Evolutionary conservation across 495 filamentous ascomycete genomes (phyloP).

Genomic region (Hypomontagnella monticulosa): DNA sequence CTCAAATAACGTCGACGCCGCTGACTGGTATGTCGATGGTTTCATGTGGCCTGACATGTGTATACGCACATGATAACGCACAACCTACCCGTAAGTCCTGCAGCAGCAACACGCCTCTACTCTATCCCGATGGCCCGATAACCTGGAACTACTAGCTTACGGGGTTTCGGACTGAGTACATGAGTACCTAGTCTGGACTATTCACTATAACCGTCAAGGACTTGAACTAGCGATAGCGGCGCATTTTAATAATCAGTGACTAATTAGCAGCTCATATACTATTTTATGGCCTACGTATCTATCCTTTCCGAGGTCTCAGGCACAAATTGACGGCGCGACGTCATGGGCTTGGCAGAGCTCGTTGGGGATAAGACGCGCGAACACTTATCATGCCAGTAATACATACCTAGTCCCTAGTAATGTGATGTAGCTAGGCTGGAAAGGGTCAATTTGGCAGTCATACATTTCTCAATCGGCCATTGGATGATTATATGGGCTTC

Average conservation of each 20-base stretch:
- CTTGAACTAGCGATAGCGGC: slow-evolving; percentile 8
- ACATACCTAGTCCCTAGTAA: too few relatives aligned
- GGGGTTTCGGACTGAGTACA: slow-evolving; percentile 8
- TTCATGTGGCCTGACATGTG: slow-evolving; percentile 19
- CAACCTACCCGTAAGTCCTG: slow-evolving; percentile 18
- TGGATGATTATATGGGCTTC: slow-evolving; percentile 31
- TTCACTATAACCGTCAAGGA: not conserved
- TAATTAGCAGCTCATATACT: slow-evolving; percentile 17
- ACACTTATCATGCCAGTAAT: slow-evolving; percentile 5
- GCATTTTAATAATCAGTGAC: slow-evolving; percentile 37
- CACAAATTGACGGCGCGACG: slow-evolving; percentile 32
- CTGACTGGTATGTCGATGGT: slow-evolving; percentile 5
- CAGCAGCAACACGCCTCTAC: slow-evolving; percentile 4
- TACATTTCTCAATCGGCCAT: slow-evolving; percentile 22
- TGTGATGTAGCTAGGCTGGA: slow-evolving; percentile 15
- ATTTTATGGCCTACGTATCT: not conserved
- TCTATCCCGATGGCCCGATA: slow-evolving; percentile 32
- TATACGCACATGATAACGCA: slow-evolving; percentile 20
- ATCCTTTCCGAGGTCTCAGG: slow-evolving; percentile 14
- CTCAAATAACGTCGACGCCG: not conserved
- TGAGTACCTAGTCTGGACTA: not conserved
- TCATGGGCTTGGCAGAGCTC: slow-evolving; percentile 31
- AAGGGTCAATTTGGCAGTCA: slow-evolving; percentile 30
- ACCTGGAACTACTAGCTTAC: slow-evolving; percentile 19
- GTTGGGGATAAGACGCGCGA: slow-evolving; percentile 19